These are phyloP conservation scores for Chenopodium berlandieri DNA, from an alignment of 148 eudicot genomes.

Conservation along the genomic window DNA sequence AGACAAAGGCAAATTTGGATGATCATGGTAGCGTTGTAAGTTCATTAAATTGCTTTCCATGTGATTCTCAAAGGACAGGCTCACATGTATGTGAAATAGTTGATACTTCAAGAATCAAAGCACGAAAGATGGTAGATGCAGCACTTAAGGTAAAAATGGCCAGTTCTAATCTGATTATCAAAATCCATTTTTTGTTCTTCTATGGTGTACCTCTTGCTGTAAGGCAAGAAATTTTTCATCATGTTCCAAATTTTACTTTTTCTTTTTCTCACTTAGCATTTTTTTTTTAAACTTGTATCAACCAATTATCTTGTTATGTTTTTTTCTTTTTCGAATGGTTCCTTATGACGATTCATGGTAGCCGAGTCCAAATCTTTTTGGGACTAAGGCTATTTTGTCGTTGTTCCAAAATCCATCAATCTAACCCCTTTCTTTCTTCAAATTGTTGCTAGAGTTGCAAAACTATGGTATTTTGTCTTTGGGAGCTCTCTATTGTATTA, in stretches of 20 bases:
- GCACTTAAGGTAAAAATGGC: conserved; percentile 68
- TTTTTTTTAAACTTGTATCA: too few relatives aligned
- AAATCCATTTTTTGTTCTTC: background rate
- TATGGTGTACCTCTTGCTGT: background rate
- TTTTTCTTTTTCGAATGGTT: too few relatives aligned
- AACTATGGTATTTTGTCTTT: background rate
- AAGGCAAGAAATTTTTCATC: background rate
- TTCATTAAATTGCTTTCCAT: conserved; percentile 40
- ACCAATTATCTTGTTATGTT: too few relatives aligned
- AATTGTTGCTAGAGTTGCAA: background rate
- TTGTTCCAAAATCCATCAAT: too few relatives aligned
- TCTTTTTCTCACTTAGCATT: background rate
- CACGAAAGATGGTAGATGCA: conserved; percentile 73
- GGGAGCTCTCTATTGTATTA: background rate
- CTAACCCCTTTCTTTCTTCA: too few relatives aligned
- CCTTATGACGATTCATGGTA: too few relatives aligned
- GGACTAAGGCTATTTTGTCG: too few relatives aligned
- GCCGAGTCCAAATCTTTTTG: too few relatives aligned
- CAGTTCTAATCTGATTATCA: background rate
- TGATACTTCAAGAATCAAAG: conserved; percentile 78
- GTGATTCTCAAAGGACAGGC: conserved; percentile 55
- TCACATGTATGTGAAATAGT: conserved; percentile 63
- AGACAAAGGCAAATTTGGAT: conserved; percentile 35
- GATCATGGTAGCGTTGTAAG: conserved; percentile 37
- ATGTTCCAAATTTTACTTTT: background rate